A percentile compares a stretch with the other conserved stretches of the same genome.
Conservation (phyloP, 2,329 filamentous ascomycete species). For the Beauveria varroae region DNA sequence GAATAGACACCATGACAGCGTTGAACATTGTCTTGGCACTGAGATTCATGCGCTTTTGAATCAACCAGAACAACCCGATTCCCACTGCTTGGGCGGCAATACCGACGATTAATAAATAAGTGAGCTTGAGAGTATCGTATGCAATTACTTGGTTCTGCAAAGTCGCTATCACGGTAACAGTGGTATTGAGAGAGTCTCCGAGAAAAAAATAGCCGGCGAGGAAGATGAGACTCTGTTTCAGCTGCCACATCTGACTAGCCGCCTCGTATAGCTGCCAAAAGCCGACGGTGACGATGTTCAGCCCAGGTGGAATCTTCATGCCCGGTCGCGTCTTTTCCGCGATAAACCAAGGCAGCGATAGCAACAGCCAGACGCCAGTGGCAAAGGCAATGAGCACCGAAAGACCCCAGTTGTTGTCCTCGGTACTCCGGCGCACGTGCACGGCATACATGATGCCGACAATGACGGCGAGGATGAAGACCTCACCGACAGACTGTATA, state of each 20-base stretch:
- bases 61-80: constrained; percentile 53
- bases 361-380: constrained; percentile 54
- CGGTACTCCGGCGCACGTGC: constrained; percentile 48
- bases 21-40: constrained; percentile 65
- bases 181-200: constrained; percentile 63
- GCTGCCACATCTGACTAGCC: constrained; percentile 50
- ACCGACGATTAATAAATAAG: constrained; percentile 59
- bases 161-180: constrained; percentile 59
- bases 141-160: constrained; percentile 57
- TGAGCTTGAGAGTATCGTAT: constrained; percentile 57
- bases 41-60: constrained; percentile 52
- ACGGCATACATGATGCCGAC: constrained; percentile 57
- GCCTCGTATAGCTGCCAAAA: constrained; percentile 56
- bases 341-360: constrained; percentile 60
- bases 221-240: constrained; percentile 60
- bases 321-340: constrained; percentile 58
- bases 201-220: constrained; percentile 61
- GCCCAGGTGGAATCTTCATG: constrained; percentile 29
- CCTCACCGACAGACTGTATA: constrained; percentile 53
- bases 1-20: constrained; percentile 51
- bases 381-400: constrained; percentile 59
- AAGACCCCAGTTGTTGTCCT: constrained; percentile 59
- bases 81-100: constrained; percentile 56
- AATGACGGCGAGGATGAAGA: constrained; percentile 56
- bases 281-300: constrained; percentile 48